Conservation (phyloP, 768 basidiomycete species). For the Symmetrospora coprosmae region DNA sequence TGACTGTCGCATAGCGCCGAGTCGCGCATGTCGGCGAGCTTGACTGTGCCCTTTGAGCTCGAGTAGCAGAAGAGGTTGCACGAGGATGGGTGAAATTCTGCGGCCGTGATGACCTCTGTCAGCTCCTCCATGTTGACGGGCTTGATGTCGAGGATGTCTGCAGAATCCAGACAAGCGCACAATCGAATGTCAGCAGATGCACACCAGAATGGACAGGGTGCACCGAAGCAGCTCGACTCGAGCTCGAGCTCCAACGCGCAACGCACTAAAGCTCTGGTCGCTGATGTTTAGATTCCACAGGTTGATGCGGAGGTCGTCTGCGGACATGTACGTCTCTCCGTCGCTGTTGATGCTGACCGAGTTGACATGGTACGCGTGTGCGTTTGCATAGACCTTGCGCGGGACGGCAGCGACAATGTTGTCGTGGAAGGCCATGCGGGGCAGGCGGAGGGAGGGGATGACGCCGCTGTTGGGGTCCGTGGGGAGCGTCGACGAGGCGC, state of each 20-base stretch:
- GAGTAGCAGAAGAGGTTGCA: conserved; percentile 99
- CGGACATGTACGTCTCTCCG: conserved; percentile 97
- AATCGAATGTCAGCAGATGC: not conserved
- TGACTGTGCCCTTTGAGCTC: conserved; percentile 98
- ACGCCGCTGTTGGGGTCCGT: conserved; percentile 21
- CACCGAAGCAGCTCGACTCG: too few species aligned
- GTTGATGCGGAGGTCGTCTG: conserved; percentile 95
- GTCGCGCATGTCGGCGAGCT: conserved; percentile 97
- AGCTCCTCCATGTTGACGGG: conserved; percentile 99
- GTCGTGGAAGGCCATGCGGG: conserved; percentile 84
- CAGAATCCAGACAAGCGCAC: not conserved
- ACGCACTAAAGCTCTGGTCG: conserved; percentile 96
- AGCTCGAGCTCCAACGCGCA: not conserved
- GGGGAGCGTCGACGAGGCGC: conserved; percentile 19
- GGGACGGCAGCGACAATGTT: conserved; percentile 97
- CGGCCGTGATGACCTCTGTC: conserved; percentile 98
- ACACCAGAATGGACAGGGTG: not conserved
- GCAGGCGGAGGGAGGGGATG: conserved; percentile 51
- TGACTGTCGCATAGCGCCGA: conserved; percentile 90
- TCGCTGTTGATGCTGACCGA: conserved; percentile 99
- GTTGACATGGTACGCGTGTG: conserved; percentile 99
- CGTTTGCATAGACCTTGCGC: conserved; percentile 95
- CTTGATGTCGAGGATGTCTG: conserved; percentile 99
- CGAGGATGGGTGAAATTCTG: conserved; percentile 92
- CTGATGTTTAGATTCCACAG: conserved; percentile 97